A percentile compares a stretch with the other conserved stretches of the same genome.
These are phyloP conservation scores for Pythium brachiatum DNA, from an alignment of 352 stramenopile genomes.

Conservation along the genomic window DNA sequence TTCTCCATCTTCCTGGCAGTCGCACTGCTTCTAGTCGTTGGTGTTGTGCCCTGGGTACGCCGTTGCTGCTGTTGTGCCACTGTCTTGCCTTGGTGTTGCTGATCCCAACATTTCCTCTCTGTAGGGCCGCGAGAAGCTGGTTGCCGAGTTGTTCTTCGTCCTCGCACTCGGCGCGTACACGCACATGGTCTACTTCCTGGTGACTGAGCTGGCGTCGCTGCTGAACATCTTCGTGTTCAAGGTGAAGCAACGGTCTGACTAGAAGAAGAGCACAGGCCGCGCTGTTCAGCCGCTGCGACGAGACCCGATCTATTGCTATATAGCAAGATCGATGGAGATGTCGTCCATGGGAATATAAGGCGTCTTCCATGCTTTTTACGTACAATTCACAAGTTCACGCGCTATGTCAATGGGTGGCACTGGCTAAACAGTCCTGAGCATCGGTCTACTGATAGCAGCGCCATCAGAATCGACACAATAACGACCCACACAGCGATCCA, in stretches of 20 bases:
- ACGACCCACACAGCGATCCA: constrained; percentile 24
- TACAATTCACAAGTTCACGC: constrained; percentile 2
- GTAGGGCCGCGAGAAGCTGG: constrained; percentile 61
- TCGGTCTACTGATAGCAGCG: constrained; percentile 30
- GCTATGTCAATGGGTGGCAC: constrained; percentile 55
- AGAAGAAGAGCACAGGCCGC: not conserved
- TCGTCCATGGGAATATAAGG: not conserved
- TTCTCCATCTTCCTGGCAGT: constrained; percentile 63
- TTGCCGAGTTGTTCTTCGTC: constrained; percentile 76
- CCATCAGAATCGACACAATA: constrained; percentile 28
- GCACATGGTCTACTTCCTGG: constrained; percentile 85
- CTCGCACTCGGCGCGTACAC: constrained; percentile 64
- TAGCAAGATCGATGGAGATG: not conserved
- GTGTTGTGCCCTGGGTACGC: constrained; percentile 72
- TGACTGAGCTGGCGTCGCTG: constrained; percentile 69
- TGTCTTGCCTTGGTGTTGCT: not conserved
- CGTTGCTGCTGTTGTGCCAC: not conserved
- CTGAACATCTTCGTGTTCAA: constrained; percentile 82
- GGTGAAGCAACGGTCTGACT: constrained; percentile 55
- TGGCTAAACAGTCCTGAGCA: constrained; percentile 36
- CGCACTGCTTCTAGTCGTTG: constrained; percentile 63
- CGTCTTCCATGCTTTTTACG: not conserved
- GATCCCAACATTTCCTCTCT: not conserved
- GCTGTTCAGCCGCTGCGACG: not conserved
- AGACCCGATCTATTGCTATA: not conserved